Conservation (phyloP, 2,329 filamentous ascomycete genomes). For the Ophiosphaerella narmari region DNA sequence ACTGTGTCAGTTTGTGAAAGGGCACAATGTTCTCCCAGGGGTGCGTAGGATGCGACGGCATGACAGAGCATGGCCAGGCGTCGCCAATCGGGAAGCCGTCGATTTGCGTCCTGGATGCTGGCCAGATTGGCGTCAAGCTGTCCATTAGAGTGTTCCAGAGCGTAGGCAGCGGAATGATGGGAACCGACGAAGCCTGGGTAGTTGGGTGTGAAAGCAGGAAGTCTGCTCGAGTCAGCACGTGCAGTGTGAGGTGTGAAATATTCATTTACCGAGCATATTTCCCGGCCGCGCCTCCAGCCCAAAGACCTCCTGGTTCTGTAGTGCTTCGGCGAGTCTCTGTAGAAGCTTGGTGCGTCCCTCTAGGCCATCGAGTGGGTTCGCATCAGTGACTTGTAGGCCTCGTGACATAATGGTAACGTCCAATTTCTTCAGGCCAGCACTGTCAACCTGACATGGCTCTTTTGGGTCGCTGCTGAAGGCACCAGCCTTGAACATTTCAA, state of each 20-base stretch:
- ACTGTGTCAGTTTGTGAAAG: conserved; percentile 90
- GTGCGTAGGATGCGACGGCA: conserved; percentile 74
- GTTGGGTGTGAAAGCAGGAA: conserved; percentile 91
- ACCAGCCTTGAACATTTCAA: conserved; percentile 94
- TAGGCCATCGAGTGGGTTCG: conserved; percentile 81
- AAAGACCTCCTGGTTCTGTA: conserved; percentile 83
- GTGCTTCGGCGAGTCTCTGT: conserved; percentile 72
- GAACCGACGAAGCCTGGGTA: conserved; percentile 84
- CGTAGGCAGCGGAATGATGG: conserved; percentile 83
- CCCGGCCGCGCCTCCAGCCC: conserved; percentile 83
- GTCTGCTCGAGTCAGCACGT: conserved; percentile 58
- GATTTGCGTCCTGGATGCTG: conserved; percentile 79
- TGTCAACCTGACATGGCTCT: conserved; percentile 90
- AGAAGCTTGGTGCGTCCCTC: conserved; percentile 83
- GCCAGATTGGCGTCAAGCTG: conserved; percentile 87
- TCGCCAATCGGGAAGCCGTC: conserved; percentile 88
- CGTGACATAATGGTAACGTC: conserved; percentile 75
- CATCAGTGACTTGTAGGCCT: conserved; percentile 81
- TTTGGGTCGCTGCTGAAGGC: conserved; percentile 80
- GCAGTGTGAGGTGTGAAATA: conserved; percentile 13
- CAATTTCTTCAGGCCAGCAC: conserved; percentile 73
- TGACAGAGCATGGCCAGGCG: conserved; percentile 86
- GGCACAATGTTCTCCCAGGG: conserved; percentile 83
- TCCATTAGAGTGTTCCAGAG: conserved; percentile 92
- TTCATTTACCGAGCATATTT: conserved; percentile 79